Conservation (phyloP, 805 yeast genomes). For the Cyberlindnera japonica region DNA sequence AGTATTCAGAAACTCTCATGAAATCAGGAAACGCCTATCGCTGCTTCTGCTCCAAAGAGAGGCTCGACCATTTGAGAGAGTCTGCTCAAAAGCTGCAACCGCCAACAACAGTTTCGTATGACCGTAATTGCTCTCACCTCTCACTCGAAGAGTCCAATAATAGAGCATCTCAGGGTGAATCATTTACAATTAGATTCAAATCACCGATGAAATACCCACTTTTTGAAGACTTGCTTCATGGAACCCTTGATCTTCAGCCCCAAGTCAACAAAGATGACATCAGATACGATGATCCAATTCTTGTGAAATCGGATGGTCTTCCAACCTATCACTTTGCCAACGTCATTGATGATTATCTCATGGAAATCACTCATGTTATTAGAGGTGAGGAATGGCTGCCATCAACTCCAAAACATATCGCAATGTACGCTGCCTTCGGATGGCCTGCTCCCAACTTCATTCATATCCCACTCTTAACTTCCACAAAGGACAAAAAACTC, state of each 20-base stretch:
- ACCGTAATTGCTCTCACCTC: constrained; percentile 65
- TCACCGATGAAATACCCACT: constrained; percentile 69
- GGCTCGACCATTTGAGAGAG: constrained; percentile 63
- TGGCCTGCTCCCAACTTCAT: constrained; percentile 79
- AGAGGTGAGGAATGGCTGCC: constrained; percentile 98
- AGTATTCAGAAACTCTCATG: constrained; percentile 54
- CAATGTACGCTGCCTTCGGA: constrained; percentile 78
- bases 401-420: constrained; percentile 91
- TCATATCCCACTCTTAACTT: constrained; percentile 88
- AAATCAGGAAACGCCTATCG: constrained; percentile 73
- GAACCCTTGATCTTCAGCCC: constrained; percentile 70
- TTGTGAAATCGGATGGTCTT: constrained; percentile 87
- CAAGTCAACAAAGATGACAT: constrained; percentile 67
- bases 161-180: constrained; percentile 32
- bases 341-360: constrained; percentile 89
- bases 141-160: constrained; percentile 38
- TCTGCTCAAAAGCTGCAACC: constrained; percentile 75
- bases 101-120: constrained; percentile 90
- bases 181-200: constrained; percentile 65
- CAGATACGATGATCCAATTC: constrained; percentile 84
- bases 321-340: constrained; percentile 98
- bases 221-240: constrained; percentile 76
- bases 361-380: constrained; percentile 90
- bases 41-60: constrained; percentile 80
- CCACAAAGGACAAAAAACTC: constrained; percentile 66